Percentiles rank a stretch among this genome's conserved stretches.
Conservation (phyloP, 1,139 yeast species). For the Nakaseomyces nivariensis region DNA sequence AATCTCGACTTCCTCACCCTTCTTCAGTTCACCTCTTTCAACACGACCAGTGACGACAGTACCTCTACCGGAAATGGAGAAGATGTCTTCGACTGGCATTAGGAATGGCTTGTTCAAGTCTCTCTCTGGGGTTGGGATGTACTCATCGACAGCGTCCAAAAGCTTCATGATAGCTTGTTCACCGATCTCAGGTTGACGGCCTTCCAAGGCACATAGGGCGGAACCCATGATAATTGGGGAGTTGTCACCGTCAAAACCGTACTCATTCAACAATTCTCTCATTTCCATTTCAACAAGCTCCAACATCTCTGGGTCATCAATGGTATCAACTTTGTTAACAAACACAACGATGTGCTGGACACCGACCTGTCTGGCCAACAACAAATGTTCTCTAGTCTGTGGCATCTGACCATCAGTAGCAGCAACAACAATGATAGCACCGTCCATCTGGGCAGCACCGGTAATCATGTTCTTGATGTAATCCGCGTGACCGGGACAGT, state of each 20-base stretch:
- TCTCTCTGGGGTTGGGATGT: constrained; percentile 94
- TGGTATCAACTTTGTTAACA: constrained; percentile 94
- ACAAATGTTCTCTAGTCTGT: constrained; percentile 96
- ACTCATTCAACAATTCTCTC: constrained; percentile 86
- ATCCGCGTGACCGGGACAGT: constrained; percentile 98
- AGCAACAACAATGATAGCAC: constrained; percentile 98
- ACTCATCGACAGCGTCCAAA: constrained; percentile 85
- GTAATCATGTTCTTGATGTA: constrained; percentile 98
- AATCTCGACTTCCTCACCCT: constrained; percentile 97
- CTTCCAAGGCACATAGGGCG: constrained; percentile 93
- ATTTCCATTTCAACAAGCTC: constrained; percentile 99
- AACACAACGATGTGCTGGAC: constrained; percentile 94
- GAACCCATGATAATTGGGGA: constrained; percentile 98
- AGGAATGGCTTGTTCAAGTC: constrained; percentile 94
- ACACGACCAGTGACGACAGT: constrained; percentile 98
- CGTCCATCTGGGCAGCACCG: constrained; percentile 99
- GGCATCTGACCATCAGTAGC: constrained; percentile 99
- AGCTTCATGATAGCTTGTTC: constrained; percentile 71
- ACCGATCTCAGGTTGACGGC: constrained; percentile 85
- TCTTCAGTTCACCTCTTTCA: constrained; percentile 93
- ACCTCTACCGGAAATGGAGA: constrained; percentile 99
- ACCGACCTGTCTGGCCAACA: constrained; percentile 99
- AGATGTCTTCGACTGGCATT: constrained; percentile 95
- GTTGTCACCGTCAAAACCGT: constrained; percentile 97
- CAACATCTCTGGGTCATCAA: constrained; percentile 98